Evolutionary conservation across 352 stramenopile species (phyloP), one percentile per base, ranked within the genome.

Genomic region (Phytopythium oedochilum): DNA sequence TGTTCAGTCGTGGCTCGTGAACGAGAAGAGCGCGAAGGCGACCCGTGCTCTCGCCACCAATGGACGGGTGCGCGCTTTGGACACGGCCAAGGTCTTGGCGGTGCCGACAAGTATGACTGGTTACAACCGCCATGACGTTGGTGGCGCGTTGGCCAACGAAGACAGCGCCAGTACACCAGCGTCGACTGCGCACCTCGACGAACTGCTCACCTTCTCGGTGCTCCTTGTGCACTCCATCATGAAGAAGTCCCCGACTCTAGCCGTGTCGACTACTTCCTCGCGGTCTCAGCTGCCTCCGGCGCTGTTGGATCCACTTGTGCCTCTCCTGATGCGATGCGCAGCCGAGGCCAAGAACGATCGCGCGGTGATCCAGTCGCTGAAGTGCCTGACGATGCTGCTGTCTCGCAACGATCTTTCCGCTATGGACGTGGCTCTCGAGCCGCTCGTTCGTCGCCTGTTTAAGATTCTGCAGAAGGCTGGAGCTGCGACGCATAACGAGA

Each of bases 261-360:
- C 47, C 7, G 34, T 40, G 22, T 40, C 31, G 47, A 52, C 22
- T 3, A 63, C 60, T 31, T 45, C 60, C 34, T 45, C 36, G 77
- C 38, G 61, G 57, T 50, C 63, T 65, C 26, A 57, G 48, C 56
- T 70, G 22, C 58, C 75, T n/a, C 36, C 68, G 29, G 52, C 70
- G 31, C 86, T 98, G 58, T 70, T 97, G 5, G 92, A 98, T 60
- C 94, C 94, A 17, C 94, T 98, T 57, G 83, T 98, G 28, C 85
- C 82, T 12, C 66, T 97, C 49, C 64, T 99, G 18, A 93, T 97
- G 62, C 83, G 89, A 5, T 98, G 92, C 59, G 80, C 97, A 2
- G 76, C 75, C 26, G 87, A 92, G 47, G 97, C 85, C 46, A 96
- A 95, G 68, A 91, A 97, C 68, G 96, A 90, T 53, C 82, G 96